phyloP scores from a whole-genome alignment of 768 basidiomycete species.

The Rhodotorula taiwanensis region DNA sequence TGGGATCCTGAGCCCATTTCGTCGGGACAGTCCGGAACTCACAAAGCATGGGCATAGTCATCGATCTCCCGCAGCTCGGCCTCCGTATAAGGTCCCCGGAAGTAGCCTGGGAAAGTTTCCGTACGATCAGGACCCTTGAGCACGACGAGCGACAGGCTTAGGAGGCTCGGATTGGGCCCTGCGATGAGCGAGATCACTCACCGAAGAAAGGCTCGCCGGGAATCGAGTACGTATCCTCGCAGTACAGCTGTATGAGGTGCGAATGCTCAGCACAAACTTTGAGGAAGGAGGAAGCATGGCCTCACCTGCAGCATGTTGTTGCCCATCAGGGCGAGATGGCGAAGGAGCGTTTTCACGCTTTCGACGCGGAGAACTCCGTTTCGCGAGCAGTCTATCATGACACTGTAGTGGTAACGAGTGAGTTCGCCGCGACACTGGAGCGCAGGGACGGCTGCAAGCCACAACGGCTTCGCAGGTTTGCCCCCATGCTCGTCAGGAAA shows the following conservation, averaged over 20 bases:
- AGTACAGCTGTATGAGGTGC: conserved; percentile 18
- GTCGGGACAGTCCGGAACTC: background rate
- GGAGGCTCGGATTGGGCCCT: background rate
- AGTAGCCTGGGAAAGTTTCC: conserved; percentile 34
- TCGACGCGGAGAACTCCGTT: conserved; percentile 36
- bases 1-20: too few relatives aligned
- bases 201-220: conserved; percentile 39
- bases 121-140: background rate
- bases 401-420: conserved; percentile 16
- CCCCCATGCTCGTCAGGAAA: too few relatives aligned
- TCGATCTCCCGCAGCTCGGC: conserved; percentile 36
- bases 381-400: conserved; percentile 39
- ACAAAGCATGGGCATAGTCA: conserved; percentile 37
- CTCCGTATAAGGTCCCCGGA: conserved; percentile 34
- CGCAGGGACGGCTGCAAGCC: too few relatives aligned
- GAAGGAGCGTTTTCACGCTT: conserved; percentile 27
- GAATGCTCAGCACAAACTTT: background rate
- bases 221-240: conserved; percentile 38
- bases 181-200: background rate
- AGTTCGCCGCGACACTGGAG: too few relatives aligned
- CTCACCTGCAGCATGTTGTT: conserved; percentile 38
- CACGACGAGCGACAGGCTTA: background rate
- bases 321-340: conserved; percentile 32
- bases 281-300: too few relatives aligned
- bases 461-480: too few relatives aligned